These are phyloP conservation scores for Naganishia liquefaciens DNA, from an alignment of 1,284 basidiomycete species.

Conservation along the genomic window DNA sequence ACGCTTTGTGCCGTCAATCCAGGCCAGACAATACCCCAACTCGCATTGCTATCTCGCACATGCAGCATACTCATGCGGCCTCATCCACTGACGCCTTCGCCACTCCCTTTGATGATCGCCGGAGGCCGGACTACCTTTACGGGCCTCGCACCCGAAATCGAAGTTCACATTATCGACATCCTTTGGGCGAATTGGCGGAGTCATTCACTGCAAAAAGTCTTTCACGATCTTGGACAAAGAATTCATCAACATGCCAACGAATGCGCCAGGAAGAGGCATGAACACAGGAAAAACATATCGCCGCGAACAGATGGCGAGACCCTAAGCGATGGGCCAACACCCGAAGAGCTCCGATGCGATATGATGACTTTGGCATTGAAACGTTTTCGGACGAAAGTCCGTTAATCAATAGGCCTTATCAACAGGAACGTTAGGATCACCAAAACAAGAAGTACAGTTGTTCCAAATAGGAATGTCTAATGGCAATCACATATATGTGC, in stretches of 20 bases:
- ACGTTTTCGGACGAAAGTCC: conserved; percentile 13
- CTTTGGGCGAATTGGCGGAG: conserved; percentile 53
- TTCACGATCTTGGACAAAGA: conserved; percentile 39
- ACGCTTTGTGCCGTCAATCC: conserved; percentile 46
- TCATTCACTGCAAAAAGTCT: conserved; percentile 49
- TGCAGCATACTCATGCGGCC: conserved; percentile 48
- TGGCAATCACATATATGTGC: background rate
- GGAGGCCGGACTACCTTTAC: conserved; percentile 50
- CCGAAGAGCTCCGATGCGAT: conserved; percentile 20
- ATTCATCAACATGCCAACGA: conserved; percentile 5
- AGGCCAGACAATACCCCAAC: conserved; percentile 52
- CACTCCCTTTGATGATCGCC: conserved; percentile 49
- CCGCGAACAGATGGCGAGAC: background rate
- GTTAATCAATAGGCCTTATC: background rate
- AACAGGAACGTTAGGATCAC: background rate
- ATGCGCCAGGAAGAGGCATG: conserved; percentile 15
- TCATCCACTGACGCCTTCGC: conserved; percentile 44
- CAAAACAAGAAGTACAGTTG: background rate
- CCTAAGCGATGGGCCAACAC: background rate
- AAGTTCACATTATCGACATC: conserved; percentile 53
- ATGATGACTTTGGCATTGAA: conserved; percentile 14
- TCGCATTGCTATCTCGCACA: conserved; percentile 50
- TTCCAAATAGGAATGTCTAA: background rate
- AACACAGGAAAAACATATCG: background rate
- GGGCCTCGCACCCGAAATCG: conserved; percentile 51